phyloP scores from a whole-genome alignment of 768 basidiomycete species.

The Leccinum disarticulatum region DNA sequence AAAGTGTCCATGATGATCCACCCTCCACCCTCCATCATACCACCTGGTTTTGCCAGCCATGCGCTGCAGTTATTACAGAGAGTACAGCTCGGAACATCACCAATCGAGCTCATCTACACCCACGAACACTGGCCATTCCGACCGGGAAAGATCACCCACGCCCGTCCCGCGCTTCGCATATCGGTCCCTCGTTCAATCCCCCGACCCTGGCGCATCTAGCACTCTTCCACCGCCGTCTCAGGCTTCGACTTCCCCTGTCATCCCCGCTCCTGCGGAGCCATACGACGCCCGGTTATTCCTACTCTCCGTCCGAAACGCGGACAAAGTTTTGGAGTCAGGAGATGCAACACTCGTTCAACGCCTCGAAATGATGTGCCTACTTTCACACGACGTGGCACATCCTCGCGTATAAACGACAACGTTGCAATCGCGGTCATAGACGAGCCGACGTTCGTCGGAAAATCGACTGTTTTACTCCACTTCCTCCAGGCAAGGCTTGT shows the following conservation, averaged over 20 bases:
- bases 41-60: slow-evolving; percentile 22
- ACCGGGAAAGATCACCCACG: slow-evolving; percentile 14
- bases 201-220: slow-evolving; percentile 85
- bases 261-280: slow-evolving; percentile 3
- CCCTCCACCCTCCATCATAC: slow-evolving; percentile 2
- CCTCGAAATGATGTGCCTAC: slow-evolving; percentile 81
- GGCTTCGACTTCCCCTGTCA: background rate
- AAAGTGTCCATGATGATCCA: slow-evolving; percentile 10
- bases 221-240: slow-evolving; percentile 39
- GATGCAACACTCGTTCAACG: slow-evolving; percentile 80
- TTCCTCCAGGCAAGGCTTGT: slow-evolving; percentile 42
- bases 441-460: slow-evolving; percentile 87
- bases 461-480: slow-evolving; percentile 57
- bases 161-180: slow-evolving; percentile 43
- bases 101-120: slow-evolving; percentile 60
- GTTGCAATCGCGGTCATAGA: slow-evolving; percentile 81
- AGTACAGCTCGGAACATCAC: slow-evolving; percentile 46
- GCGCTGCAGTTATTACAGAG: slow-evolving; percentile 22
- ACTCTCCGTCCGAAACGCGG: slow-evolving; percentile 83
- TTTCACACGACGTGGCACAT: slow-evolving; percentile 45
- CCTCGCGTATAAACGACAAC: slow-evolving; percentile 33
- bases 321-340: slow-evolving; percentile 68
- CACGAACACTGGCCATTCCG: slow-evolving; percentile 68
- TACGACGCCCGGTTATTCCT: slow-evolving; percentile 79
- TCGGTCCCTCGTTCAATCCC: slow-evolving; percentile 90